Percentiles rank a stretch among this genome's conserved stretches.
Evolutionary conservation across 2,329 filamentous ascomycete genomes (phyloP).

Genomic region (Colletotrichum nymphaeae): DNA sequence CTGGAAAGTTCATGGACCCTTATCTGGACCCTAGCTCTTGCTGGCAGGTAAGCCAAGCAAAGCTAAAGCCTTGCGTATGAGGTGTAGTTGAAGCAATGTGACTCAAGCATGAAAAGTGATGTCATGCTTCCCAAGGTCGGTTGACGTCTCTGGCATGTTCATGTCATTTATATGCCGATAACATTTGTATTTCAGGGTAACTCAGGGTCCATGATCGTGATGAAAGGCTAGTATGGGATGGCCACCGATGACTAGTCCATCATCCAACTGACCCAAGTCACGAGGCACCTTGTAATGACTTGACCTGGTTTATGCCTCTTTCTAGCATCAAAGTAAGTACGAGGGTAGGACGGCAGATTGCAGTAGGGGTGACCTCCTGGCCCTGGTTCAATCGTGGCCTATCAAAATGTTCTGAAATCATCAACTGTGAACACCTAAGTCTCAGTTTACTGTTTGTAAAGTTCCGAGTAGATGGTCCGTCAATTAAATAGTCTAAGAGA

Average conservation of each 20-base stretch:
- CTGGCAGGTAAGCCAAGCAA: neutral
- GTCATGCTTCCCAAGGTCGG: conserved; percentile 3
- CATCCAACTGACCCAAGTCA: neutral
- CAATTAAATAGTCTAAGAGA: too few species aligned
- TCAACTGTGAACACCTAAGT: too few species aligned
- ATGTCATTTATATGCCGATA: conserved; percentile 18
- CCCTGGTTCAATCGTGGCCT: too few species aligned
- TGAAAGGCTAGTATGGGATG: neutral
- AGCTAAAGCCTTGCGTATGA: conserved; percentile 6
- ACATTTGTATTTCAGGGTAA: neutral
- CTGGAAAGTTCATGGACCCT: neutral
- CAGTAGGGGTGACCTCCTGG: too few species aligned
- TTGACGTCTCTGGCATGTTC: neutral
- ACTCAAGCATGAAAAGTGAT: conserved; percentile 14
- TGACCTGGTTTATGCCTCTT: neutral
- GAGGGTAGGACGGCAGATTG: neutral
- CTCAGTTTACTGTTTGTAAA: too few species aligned
- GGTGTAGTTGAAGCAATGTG: neutral
- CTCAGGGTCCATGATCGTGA: neutral
- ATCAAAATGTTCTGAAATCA: too few species aligned
- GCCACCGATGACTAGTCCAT: too few species aligned
- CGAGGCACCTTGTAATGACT: neutral
- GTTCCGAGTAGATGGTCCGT: too few species aligned
- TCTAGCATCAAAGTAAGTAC: neutral
- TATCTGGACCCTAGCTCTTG: neutral